Conservation (phyloP, 2,329 filamentous ascomycete genomes). For the Tolypocladium guangdongense region DNA sequence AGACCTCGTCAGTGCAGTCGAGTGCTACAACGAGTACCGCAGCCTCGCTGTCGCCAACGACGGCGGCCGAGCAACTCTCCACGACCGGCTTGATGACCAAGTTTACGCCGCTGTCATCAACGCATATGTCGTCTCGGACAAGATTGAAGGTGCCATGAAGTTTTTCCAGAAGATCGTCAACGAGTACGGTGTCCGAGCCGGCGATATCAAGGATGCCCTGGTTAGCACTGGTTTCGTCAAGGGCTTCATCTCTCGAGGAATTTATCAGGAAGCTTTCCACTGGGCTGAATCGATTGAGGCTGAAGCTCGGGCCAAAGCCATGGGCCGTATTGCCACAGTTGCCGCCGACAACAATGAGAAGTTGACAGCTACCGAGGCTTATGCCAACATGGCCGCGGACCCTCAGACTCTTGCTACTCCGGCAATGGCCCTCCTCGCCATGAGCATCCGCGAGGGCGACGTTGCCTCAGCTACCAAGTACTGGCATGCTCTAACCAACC, state of each 20-base stretch:
- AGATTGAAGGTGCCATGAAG: slow-evolving; percentile 68
- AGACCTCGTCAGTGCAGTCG: slow-evolving; percentile 78
- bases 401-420: slow-evolving; percentile 42
- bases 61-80: slow-evolving; percentile 55
- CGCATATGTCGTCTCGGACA: slow-evolving; percentile 74
- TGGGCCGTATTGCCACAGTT: slow-evolving; percentile 62
- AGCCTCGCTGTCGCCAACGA: slow-evolving; percentile 77
- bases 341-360: slow-evolving; percentile 73
- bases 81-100: slow-evolving; percentile 65
- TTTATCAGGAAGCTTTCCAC: slow-evolving; percentile 61
- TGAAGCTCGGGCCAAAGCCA: slow-evolving; percentile 47
- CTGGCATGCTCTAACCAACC: slow-evolving; percentile 63
- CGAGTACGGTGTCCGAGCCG: slow-evolving; percentile 45
- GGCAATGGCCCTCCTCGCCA: slow-evolving; percentile 72
- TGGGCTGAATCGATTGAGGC: slow-evolving; percentile 58
- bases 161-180: slow-evolving; percentile 74
- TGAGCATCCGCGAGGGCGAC: slow-evolving; percentile 75
- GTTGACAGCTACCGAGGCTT: slow-evolving; percentile 56
- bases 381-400: slow-evolving; percentile 43
- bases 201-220: slow-evolving; percentile 59
- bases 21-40: slow-evolving; percentile 94
- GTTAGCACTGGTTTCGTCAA: slow-evolving; percentile 68
- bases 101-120: slow-evolving; percentile 90
- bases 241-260: slow-evolving; percentile 59
- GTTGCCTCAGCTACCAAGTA: slow-evolving; percentile 66